phyloP scores from a whole-genome alignment of 257 asterid species.

The Nyctanthes arbortristis region DNA sequence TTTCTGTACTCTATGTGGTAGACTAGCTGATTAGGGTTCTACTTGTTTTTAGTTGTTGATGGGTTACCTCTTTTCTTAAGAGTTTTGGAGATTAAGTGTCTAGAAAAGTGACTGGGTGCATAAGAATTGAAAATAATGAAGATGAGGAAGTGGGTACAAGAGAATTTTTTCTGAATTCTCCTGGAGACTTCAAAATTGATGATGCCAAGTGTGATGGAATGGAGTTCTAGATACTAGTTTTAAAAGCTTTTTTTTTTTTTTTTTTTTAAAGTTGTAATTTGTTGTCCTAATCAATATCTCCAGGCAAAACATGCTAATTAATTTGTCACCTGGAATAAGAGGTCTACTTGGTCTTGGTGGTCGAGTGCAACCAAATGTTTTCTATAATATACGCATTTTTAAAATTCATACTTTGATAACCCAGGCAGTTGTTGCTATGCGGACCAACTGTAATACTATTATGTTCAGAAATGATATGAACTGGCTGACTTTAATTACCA shows the following conservation, averaged over 20 bases:
- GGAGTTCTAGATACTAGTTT: too few species aligned
- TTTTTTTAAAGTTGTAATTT: not conserved
- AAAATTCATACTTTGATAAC: not conserved
- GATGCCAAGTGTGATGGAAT: not conserved
- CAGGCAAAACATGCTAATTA: not conserved
- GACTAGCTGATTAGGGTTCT: conserved; percentile 11
- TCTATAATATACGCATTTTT: not conserved
- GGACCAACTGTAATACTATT: not conserved
- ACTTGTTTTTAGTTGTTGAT: not conserved
- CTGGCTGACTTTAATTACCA: conserved; percentile 1
- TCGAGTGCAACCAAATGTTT: not conserved
- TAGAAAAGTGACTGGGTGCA: not conserved
- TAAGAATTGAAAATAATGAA: not conserved
- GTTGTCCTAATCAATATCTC: not conserved
- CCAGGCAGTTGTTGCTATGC: not conserved
- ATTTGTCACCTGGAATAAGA: not conserved
- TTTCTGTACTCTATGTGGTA: not conserved
- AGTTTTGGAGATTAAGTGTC: not conserved
- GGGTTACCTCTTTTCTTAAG: not conserved
- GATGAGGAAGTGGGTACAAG: not conserved
- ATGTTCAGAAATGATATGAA: not conserved
- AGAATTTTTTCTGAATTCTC: too few species aligned
- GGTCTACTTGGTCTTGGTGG: not conserved
- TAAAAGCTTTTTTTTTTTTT: not conserved
- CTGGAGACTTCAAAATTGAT: too few species aligned